phyloP scores from a whole-genome alignment of 202 grass and related monocot genomes.

The Schoenoplectus tabernaemontani region DNA sequence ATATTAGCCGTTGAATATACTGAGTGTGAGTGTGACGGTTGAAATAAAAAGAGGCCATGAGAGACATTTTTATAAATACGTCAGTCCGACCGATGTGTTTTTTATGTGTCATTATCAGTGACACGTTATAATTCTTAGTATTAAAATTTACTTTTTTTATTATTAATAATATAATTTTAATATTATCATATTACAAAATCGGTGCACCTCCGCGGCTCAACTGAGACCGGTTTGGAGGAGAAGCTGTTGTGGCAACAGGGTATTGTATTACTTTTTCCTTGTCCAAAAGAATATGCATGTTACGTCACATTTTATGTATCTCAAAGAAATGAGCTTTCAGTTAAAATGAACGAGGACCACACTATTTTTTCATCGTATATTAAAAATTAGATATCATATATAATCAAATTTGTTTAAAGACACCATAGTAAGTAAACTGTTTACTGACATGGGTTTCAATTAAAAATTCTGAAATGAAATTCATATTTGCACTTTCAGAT shows the following conservation, averaged over 20 bases:
- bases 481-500: not conserved
- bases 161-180: no score
- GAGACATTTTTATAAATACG: no score
- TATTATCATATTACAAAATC: no score
- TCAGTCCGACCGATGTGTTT: no score
- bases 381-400: not conserved
- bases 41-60: no score
- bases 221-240: not conserved
- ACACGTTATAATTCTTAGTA: no score
- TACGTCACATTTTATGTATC: not conserved
- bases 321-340: not conserved
- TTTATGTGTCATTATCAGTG: no score
- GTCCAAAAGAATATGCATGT: not conserved
- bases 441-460: not conserved
- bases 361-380: not conserved
- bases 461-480: not conserved
- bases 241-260: not conserved
- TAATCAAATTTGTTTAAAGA: not conserved
- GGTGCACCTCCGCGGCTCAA: not conserved
- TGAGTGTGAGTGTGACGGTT: no score
- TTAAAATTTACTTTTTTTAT: no score
- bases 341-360: not conserved
- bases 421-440: not conserved
- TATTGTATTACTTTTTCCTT: not conserved
- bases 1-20: no score